These are phyloP conservation scores for Leucosporidium yakuticum DNA, from an alignment of 768 basidiomycete genomes.

Conservation along the genomic window DNA sequence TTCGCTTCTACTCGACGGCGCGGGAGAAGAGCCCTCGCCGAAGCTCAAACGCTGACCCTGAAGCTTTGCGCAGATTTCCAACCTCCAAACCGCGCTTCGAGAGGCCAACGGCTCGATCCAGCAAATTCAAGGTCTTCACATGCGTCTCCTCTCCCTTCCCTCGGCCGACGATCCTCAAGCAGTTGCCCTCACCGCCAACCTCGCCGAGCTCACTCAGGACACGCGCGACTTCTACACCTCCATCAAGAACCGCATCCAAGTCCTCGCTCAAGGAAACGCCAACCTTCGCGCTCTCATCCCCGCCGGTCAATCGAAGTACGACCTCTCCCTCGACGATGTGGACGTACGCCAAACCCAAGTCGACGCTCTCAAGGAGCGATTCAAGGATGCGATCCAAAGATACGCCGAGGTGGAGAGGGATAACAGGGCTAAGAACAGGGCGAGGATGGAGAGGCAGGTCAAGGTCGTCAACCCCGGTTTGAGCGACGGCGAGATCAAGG, in stretches of 20 bases:
- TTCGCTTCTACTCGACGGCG: too few species aligned
- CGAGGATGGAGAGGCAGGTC: conserved; percentile 47
- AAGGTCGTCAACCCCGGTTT: conserved; percentile 39
- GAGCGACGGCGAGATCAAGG: conserved; percentile 8
- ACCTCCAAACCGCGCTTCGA: conserved; percentile 13
- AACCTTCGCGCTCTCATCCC: conserved; percentile 41
- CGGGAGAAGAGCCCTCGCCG: not conserved
- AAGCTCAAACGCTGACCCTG: not conserved
- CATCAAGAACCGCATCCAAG: conserved; percentile 43
- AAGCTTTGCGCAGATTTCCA: conserved; percentile 5
- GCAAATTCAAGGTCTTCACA: conserved; percentile 35
- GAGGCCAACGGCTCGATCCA: conserved; percentile 22
- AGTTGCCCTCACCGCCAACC: conserved; percentile 28
- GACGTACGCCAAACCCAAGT: conserved; percentile 33
- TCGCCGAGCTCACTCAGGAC: conserved; percentile 11
- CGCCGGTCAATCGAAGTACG: conserved; percentile 22
- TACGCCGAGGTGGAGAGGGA: conserved; percentile 47
- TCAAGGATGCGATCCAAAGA: conserved; percentile 45
- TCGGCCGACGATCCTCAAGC: conserved; percentile 34
- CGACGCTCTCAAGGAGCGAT: conserved; percentile 45
- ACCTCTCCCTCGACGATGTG: conserved; percentile 25
- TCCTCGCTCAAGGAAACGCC: conserved; percentile 44
- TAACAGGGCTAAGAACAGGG: conserved; percentile 46
- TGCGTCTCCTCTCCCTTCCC: conserved; percentile 37
- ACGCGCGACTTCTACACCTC: conserved; percentile 39